Conservation (phyloP, 1,139 yeast species). For the Protomyces inouyei region DNA sequence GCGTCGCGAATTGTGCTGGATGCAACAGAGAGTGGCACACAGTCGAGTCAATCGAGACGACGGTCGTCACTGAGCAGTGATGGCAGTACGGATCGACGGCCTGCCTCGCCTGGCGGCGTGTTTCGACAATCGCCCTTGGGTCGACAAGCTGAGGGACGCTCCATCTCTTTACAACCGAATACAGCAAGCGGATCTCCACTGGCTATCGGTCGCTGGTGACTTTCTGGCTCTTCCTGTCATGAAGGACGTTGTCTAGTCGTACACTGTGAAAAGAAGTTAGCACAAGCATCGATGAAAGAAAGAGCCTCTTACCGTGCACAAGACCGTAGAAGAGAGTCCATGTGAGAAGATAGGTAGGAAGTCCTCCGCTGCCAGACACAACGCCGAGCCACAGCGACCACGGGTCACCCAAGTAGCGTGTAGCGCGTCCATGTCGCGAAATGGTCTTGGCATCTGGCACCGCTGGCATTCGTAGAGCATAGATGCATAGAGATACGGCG, state of each 20-base stretch:
- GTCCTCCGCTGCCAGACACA: constrained; percentile 15
- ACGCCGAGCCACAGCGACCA: constrained; percentile 17
- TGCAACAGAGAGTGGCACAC: neutral
- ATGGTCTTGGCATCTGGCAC: neutral
- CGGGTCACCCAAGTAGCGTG: constrained; percentile 12
- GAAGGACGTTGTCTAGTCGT: neutral
- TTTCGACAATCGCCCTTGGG: neutral
- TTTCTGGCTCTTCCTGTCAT: neutral
- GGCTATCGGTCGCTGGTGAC: neutral
- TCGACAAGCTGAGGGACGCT: neutral
- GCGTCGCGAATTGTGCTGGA: neutral
- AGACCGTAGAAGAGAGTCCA: constrained; percentile 29
- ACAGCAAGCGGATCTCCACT: neutral
- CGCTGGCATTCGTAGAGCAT: neutral
- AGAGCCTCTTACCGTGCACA: constrained; percentile 18
- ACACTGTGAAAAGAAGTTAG: neutral
- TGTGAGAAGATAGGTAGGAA: constrained; percentile 21
- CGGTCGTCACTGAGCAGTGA: neutral
- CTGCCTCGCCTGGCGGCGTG: neutral
- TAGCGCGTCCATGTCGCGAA: constrained; percentile 1
- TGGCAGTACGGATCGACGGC: neutral
- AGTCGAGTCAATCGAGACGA: neutral
- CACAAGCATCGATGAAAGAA: neutral
- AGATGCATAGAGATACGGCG: constrained; percentile 18
- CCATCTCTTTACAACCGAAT: neutral